Evolutionary conservation across 768 basidiomycete genomes (phyloP).

Genomic region (Pleurotus pulmonarius): DNA sequence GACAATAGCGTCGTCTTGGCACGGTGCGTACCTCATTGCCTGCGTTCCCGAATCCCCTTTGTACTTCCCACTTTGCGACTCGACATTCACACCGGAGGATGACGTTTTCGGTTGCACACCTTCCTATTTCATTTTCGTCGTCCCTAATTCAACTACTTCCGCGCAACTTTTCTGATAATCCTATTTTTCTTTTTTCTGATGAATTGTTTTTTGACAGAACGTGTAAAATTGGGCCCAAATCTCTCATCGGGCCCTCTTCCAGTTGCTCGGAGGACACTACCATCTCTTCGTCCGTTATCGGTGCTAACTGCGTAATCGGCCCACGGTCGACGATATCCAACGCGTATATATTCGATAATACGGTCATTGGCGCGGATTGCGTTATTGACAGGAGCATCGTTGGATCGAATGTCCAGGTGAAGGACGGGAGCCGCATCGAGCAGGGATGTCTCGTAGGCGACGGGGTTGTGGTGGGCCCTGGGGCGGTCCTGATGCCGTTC

Average conservation of each 20-base stretch:
- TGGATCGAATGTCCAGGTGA: slow-evolving; percentile 71
- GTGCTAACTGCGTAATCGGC: slow-evolving; percentile 71
- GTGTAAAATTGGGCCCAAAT: slow-evolving; percentile 75
- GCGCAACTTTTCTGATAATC: too few relatives aligned
- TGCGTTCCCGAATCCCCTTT: neutral
- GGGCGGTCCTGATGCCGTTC: slow-evolving; percentile 62
- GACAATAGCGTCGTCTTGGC: slow-evolving; percentile 76
- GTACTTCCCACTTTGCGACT: too few relatives aligned
- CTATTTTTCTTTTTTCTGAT: neutral
- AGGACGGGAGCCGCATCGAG: slow-evolving; percentile 61
- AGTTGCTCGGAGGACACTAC: slow-evolving; percentile 63
- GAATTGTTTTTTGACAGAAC: slow-evolving; percentile 42
- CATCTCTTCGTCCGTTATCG: slow-evolving; percentile 74
- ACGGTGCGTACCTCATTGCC: slow-evolving; percentile 46
- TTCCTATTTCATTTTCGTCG: too few relatives aligned
- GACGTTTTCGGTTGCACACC: too few relatives aligned
- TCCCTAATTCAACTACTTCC: too few relatives aligned
- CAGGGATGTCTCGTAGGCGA: slow-evolving; percentile 81
- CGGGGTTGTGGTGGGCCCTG: slow-evolving; percentile 75
- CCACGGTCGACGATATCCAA: slow-evolving; percentile 61
- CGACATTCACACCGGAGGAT: too few relatives aligned
- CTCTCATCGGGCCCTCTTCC: slow-evolving; percentile 80
- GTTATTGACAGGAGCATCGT: slow-evolving; percentile 78
- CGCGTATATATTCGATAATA: slow-evolving; percentile 83
- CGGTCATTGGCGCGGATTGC: slow-evolving; percentile 65